phyloP scores from a whole-genome alignment of 116 monocot species.

The Trichopus zeylanicus region DNA sequence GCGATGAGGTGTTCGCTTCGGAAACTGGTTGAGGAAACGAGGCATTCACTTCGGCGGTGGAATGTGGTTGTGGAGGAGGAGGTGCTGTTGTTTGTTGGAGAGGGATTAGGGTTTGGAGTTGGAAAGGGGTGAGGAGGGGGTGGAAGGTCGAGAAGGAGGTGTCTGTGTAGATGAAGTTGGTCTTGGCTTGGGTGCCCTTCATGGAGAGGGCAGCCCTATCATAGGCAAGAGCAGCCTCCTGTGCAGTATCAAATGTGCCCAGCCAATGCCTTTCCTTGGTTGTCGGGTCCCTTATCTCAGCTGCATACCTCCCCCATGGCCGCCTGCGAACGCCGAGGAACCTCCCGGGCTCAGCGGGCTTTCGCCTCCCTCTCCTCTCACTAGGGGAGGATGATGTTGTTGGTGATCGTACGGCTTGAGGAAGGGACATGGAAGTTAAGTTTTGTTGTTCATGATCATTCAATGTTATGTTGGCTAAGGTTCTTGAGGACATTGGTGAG shows the following conservation, averaged over 20 bases:
- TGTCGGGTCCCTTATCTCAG: slow-evolving; percentile 45
- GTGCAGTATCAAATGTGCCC: slow-evolving; percentile 51
- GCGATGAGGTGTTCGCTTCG: not conserved
- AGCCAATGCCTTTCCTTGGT: slow-evolving; percentile 52
- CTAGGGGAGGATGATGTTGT: slow-evolving; percentile 3
- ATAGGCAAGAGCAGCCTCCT: slow-evolving; percentile 48
- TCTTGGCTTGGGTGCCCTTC: slow-evolving; percentile 39
- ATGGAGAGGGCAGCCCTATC: slow-evolving; percentile 49
- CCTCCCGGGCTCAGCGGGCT: slow-evolving; percentile 36
- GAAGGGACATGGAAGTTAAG: slow-evolving; percentile 19
- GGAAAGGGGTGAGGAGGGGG: slow-evolving; percentile 5
- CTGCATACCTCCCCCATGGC: slow-evolving; percentile 51
- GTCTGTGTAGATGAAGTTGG: slow-evolving; percentile 41
- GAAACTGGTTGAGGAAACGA: not conserved
- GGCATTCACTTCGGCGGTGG: not conserved
- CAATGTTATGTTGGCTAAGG: slow-evolving; percentile 3
- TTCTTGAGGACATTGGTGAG: slow-evolving; percentile 16
- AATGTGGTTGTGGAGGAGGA: not conserved
- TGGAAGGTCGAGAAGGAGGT: slow-evolving; percentile 3
- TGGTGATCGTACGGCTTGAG: slow-evolving; percentile 9
- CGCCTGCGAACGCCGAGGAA: slow-evolving; percentile 43
- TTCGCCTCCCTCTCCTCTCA: slow-evolving; percentile 27
- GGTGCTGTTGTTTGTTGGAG: slow-evolving; percentile 1
- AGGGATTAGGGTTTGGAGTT: not conserved
- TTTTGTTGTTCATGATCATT: slow-evolving; percentile 9